phyloP scores from a whole-genome alignment of 257 asterid genomes.

The Gentiana dahurica region DNA sequence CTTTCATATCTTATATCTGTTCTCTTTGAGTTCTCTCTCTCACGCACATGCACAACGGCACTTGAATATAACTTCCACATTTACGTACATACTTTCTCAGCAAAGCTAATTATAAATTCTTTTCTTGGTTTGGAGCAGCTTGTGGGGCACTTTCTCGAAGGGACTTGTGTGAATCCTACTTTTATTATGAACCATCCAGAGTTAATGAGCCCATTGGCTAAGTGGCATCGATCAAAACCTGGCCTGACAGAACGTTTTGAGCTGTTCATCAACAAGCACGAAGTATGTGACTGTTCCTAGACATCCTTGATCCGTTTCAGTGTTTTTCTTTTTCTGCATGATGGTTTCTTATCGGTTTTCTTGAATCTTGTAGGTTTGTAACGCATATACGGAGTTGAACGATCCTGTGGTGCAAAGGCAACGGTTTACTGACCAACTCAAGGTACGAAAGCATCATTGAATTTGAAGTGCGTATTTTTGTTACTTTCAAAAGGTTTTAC shows the following conservation, averaged over 20 bases:
- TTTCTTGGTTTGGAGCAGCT: slow-evolving; percentile 34
- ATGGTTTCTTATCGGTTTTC: neutral
- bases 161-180: slow-evolving; percentile 63
- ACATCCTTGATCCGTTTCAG: neutral
- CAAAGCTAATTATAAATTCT: neutral
- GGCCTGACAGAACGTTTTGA: slow-evolving; percentile 86
- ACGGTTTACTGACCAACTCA: slow-evolving; percentile 90
- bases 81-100: no score
- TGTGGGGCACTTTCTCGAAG: slow-evolving; percentile 87
- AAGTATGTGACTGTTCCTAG: slow-evolving; percentile 26
- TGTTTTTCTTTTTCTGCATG: neutral
- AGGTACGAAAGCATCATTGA: slow-evolving; percentile 31
- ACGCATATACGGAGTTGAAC: slow-evolving; percentile 93
- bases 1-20: no score
- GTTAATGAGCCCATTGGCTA: slow-evolving; percentile 90
- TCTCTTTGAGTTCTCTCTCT: neutral
- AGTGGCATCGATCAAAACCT: slow-evolving; percentile 86
- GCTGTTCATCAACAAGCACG: slow-evolving; percentile 80
- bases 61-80: neutral
- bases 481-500: neutral
- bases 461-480: neutral
- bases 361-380: slow-evolving; percentile 45
- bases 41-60: neutral
- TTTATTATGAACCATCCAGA: slow-evolving; percentile 92
- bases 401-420: slow-evolving; percentile 94